Evolutionary conservation across 1,284 basidiomycete genomes (phyloP), one percentile per base, ranked within the genome.

Genomic region (Inonotus hispidus): DNA sequence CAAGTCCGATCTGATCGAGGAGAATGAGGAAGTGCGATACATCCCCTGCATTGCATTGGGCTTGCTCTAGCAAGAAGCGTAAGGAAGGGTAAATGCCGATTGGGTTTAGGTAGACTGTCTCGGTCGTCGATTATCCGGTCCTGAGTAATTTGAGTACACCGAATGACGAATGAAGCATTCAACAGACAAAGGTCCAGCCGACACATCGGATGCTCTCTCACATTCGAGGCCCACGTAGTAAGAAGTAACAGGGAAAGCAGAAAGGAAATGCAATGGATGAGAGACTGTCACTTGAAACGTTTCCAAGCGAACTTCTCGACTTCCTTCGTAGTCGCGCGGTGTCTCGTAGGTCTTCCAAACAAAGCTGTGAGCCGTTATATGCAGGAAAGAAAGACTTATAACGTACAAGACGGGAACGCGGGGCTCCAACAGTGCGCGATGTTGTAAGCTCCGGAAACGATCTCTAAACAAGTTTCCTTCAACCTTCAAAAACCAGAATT

Each of bases 401-500:
- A 83, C 92, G 65, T 72, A 93, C 90, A 87, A 64, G 52, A 93
- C 84, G 29, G 79, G 88, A 25, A 79, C 77, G 3, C 90, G 83
- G 6, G 92, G 89, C 69, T 93, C 92, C 32, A 92, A 75, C 41
- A 92, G 75, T 0, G 87, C 90, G 23, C 91, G 80, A 58, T 90
- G 85, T 67, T 95, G 91, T 72, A 93, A 73, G 68, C 83, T 92
- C 47, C 89, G 73, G 77, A 94, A 95, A 2, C 94, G 83, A 71
- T 97, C 95, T 49, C 87, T 83, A 82, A 96, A 97, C 27, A 96
- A 74, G 72, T 96, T 97, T 35, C 95, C 95, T 75, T 97, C 94
- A 19, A 92, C 90, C 92, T 94, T 63, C 14, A 41, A 35, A 60
- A 53, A 59, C 13, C 53, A 49, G 63, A 50, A 19, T 46, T n/a